Base-by-base conservation (phyloP, 169 alveolate genomes). In the Eimeria praecox region DNA sequence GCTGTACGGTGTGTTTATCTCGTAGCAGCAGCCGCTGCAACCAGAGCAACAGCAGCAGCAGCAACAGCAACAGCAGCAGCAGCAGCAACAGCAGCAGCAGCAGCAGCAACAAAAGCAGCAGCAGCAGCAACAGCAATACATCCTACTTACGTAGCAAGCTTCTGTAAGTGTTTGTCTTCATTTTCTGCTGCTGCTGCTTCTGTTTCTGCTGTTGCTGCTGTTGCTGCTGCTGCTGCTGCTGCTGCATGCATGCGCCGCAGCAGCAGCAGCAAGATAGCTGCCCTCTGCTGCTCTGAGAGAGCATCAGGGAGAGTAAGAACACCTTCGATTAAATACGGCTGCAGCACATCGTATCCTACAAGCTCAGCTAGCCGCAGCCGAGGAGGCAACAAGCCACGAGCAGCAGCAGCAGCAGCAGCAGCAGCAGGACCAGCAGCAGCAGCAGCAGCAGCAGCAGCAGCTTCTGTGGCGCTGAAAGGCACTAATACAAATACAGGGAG, bases 341-440 rank as follows among this genome's bases (percentile, higher is more conserved):
- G 90, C 73, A 82, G 90, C 90, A 82, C 27, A 18, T 82, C 71
- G 16, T 20, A 40, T 49, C 90, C 90, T 49, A 82, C 71, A 22
- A 52, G 66, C 90, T 82, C 90, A 4, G 73, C 71, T 18, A 82
- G 90, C 66, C 90, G 90, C 90, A 8, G 90, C 90, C 90, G 90
- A 46, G 49, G 46, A n/a, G 90, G 90, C 90, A 82, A 73, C 90
- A 82, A 38, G 33, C 71, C 73, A n/a, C 44, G 52, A 9, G 73
- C 33, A 44, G 73, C 66, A 42, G 64, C 69, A 30, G 90, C 69
- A 82, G 73, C 90, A 82, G 82, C 82, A 71, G n/a, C 82, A 38
- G 56, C 56, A 42, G 87, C 59, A 44, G 64, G 40, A 77, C 64
- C 87, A 82, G 71, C 90, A 30, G 90, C 69, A 82, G 73, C 90